Evolutionary conservation across 805 yeast genomes (phyloP).

Genomic region (Yarrowia sp.): DNA sequence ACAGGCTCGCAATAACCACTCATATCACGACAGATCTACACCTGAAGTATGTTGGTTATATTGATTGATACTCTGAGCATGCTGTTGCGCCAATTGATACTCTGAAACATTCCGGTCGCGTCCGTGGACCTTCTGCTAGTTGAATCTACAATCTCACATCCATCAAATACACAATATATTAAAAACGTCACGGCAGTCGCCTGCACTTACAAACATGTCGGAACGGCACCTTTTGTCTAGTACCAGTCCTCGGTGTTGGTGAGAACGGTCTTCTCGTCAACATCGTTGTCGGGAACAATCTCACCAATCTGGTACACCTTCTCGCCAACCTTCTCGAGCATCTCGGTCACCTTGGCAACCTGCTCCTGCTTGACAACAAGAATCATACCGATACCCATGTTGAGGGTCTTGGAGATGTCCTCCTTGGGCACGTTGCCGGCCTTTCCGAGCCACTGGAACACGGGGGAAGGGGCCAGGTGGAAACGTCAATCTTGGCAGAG

Average conservation of each 20-base stretch:
- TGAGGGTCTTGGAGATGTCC: constrained; percentile 87
- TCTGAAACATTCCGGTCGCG: too few relatives aligned
- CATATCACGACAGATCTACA: too few relatives aligned
- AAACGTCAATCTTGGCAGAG: constrained; percentile 77
- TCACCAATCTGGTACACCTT: constrained; percentile 68
- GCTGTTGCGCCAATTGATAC: too few relatives aligned
- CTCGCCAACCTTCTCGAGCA: constrained; percentile 67
- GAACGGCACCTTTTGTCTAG: constrained; percentile 29
- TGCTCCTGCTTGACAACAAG: constrained; percentile 71
- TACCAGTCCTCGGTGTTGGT: constrained; percentile 40
- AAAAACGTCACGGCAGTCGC: constrained; percentile 2
- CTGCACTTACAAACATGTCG: constrained; percentile 20
- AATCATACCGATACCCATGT: constrained; percentile 97
- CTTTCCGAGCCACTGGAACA: constrained; percentile 91
- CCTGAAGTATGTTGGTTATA: too few relatives aligned
- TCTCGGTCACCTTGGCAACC: constrained; percentile 53
- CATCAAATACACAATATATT: constrained; percentile 7
- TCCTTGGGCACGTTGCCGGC: constrained; percentile 84
- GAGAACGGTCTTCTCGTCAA: constrained; percentile 43
- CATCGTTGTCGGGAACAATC: constrained; percentile 43
- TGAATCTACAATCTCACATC: too few relatives aligned
- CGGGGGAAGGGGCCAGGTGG: constrained; percentile 81
- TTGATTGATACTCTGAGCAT: too few relatives aligned
- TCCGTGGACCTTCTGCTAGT: too few relatives aligned
- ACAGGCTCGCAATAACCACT: too few relatives aligned